These are phyloP conservation scores for Pythium aphanidermatum DNA, from an alignment of 352 stramenopile genomes.

Conservation along the genomic window DNA sequence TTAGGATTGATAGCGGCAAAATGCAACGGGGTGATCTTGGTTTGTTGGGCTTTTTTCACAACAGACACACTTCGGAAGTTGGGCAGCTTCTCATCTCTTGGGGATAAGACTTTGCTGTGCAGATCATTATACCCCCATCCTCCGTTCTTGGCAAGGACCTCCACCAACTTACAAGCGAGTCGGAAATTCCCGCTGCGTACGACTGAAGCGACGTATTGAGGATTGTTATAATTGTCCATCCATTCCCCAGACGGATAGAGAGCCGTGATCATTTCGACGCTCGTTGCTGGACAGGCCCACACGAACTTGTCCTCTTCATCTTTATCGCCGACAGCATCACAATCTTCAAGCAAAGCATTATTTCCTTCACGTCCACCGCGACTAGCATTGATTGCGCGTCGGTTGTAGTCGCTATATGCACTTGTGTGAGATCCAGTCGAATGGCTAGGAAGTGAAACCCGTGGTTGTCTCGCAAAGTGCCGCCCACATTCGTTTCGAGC, in stretches of 20 bases:
- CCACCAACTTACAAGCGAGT: slow-evolving; percentile 42
- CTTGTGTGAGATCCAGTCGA: slow-evolving; percentile 76
- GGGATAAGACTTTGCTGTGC: slow-evolving; percentile 47
- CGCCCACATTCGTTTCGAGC: slow-evolving; percentile 28
- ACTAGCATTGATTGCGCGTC: slow-evolving; percentile 74
- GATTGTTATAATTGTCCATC: slow-evolving; percentile 26
- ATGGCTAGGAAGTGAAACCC: slow-evolving; percentile 52
- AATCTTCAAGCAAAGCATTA: slow-evolving; percentile 60
- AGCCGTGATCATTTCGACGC: slow-evolving; percentile 56
- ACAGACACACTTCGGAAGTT: slow-evolving; percentile 55
- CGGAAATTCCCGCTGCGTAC: slow-evolving; percentile 38
- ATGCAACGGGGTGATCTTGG: slow-evolving; percentile 59
- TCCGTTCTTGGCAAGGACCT: slow-evolving; percentile 41
- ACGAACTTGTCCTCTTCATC: slow-evolving; percentile 26
- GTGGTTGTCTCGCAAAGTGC: slow-evolving; percentile 38
- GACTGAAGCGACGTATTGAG: slow-evolving; percentile 27
- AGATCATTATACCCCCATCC: slow-evolving; percentile 62
- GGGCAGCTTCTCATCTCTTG: slow-evolving; percentile 28
- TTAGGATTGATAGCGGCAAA: slow-evolving; percentile 74
- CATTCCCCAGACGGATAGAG: slow-evolving; percentile 57
- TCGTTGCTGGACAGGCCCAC: slow-evolving; percentile 37
- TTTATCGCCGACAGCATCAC: background rate
- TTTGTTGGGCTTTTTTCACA: slow-evolving; percentile 60
- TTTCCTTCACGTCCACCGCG: slow-evolving; percentile 74
- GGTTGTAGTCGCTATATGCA: slow-evolving; percentile 77